Evolutionary conservation across 2,329 filamentous ascomycete genomes (phyloP).

Genomic region (Ophiognomonia clavigignenti-juglandacearum): DNA sequence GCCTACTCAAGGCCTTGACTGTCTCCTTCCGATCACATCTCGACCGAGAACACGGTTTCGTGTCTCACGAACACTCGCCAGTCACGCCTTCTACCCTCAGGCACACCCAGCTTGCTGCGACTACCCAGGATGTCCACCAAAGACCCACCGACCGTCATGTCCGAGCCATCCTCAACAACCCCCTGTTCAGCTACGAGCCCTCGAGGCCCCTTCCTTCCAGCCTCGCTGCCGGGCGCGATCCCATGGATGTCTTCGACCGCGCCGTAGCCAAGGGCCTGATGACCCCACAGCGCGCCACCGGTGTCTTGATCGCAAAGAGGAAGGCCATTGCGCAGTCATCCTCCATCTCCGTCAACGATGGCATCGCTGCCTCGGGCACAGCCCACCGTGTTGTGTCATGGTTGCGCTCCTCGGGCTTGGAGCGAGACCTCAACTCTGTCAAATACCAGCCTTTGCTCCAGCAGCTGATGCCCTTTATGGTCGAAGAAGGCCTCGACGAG

Average conservation of each 20-base stretch:
- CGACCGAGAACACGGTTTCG: slow-evolving; percentile 51
- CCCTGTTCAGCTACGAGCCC: slow-evolving; percentile 42
- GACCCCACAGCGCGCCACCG: slow-evolving; percentile 47
- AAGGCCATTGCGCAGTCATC: slow-evolving; percentile 33
- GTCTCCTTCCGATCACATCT: slow-evolving; percentile 53
- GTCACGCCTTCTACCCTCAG: slow-evolving; percentile 14
- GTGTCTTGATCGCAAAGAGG: slow-evolving; percentile 46
- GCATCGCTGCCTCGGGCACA: slow-evolving; percentile 38
- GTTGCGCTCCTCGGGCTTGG: slow-evolving; percentile 46
- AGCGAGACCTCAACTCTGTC: slow-evolving; percentile 42
- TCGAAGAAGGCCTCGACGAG: slow-evolving; percentile 47
- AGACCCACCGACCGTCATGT: slow-evolving; percentile 46
- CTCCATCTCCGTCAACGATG: slow-evolving; percentile 25
- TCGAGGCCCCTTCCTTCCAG: slow-evolving; percentile 21
- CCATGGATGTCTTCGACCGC: slow-evolving; percentile 51
- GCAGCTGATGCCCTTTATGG: slow-evolving; percentile 42
- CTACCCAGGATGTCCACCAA: slow-evolving; percentile 18
- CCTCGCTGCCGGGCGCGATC: slow-evolving; percentile 28
- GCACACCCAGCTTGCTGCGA: slow-evolving; percentile 8
- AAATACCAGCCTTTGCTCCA: slow-evolving; percentile 31
- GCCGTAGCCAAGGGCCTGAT: slow-evolving; percentile 53
- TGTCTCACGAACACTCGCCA: slow-evolving; percentile 24
- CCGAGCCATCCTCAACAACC: slow-evolving; percentile 53
- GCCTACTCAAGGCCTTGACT: slow-evolving; percentile 52
- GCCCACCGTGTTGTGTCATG: slow-evolving; percentile 46